These are phyloP conservation scores for Hypoxylon intermedium DNA, from an alignment of 495 filamentous ascomycete genomes.

Conservation along the genomic window DNA sequence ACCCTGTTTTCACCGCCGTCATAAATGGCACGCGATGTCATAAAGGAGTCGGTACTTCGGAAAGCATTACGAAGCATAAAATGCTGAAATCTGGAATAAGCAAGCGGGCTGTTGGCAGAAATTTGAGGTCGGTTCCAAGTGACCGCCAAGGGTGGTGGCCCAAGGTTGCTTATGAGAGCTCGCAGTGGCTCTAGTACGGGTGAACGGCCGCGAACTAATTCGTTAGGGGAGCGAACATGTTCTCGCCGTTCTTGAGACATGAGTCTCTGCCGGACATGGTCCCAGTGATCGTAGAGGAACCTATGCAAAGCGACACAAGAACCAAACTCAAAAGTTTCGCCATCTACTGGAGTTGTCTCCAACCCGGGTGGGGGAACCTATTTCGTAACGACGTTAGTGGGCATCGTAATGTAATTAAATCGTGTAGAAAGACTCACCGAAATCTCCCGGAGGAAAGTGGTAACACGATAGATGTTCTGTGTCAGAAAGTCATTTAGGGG, in stretches of 20 bases:
- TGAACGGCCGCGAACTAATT: slow-evolving; percentile 52
- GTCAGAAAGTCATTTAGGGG: slow-evolving; percentile 70
- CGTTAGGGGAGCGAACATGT: slow-evolving; percentile 57
- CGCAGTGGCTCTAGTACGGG: slow-evolving; percentile 60
- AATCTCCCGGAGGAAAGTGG: slow-evolving; percentile 67
- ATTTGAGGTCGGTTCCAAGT: slow-evolving; percentile 68
- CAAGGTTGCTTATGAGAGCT: slow-evolving; percentile 66
- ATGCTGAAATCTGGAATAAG: slow-evolving; percentile 71
- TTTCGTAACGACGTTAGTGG: slow-evolving; percentile 20
- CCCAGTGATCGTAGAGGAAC: slow-evolving; percentile 73
- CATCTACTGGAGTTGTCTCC: slow-evolving; percentile 40
- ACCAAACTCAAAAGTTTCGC: slow-evolving; percentile 70
- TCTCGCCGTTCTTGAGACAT: slow-evolving; percentile 62
- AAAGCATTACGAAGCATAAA: slow-evolving; percentile 73
- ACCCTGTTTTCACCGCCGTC: slow-evolving; percentile 71
- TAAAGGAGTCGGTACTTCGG: slow-evolving; percentile 63
- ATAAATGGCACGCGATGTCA: slow-evolving; percentile 68
- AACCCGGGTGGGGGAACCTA: slow-evolving; percentile 50
- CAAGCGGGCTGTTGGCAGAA: slow-evolving; percentile 61
- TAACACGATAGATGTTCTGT: slow-evolving; percentile 68
- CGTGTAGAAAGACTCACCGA: slow-evolving; percentile 50
- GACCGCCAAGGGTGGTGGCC: slow-evolving; percentile 68
- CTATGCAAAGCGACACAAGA: slow-evolving; percentile 69
- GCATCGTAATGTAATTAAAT: background rate
- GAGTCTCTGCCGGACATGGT: slow-evolving; percentile 67